Base-by-base conservation (phyloP, 257 asterid species). In the Nicotiana noctiflora region DNA sequence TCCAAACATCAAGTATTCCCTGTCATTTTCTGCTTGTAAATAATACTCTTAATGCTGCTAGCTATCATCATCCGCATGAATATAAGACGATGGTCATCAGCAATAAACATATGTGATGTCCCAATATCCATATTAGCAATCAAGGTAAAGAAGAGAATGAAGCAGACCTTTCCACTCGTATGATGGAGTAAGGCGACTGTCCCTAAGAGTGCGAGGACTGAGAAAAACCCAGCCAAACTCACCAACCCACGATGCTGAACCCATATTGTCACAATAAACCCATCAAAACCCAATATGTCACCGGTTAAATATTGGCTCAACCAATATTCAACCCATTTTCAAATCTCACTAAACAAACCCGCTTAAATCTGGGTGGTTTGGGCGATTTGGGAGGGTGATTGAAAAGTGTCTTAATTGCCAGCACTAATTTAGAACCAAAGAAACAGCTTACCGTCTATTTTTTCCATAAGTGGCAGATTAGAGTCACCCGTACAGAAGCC, bases 401-500 rank as follows among this genome's bases (percentile, higher is more conserved):
- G 34, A 19, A 19, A 67, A 68, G 21, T 21, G 19, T 21, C 19
- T 68, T 40, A 68, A 68, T 19, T 70, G 13, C 77, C 55, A 40
- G 2, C 14, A 29, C 13, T 64, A 31, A 15, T 65, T 52, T 19
- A 19, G 14, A 53, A 62, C 51, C 27, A 27, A 23, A 46, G 18
- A 15, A 46, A 77, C 57, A 63, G 68, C 77, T 83, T 60, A 66
- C 86, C 67, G 14, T 63, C 76, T 84, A 77, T 81, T 74, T 82
- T 80, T 82, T 81, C 89, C 79, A 85, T 57, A 70, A 84, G 82
- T 79, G 85, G 76, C 74, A 86, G 85, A 62, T 86, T 80, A 32
- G 94, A 90, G 76, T 86, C 79, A 70, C 92, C 96, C 8, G 57
- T 68, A 8, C 91, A 88, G 82, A 95, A 95, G 79, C 99, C 99